Percentiles rank a stretch among this genome's conserved stretches.
These are phyloP conservation scores for Arachnomyces sp. DNA, from an alignment of 2,329 filamentous ascomycete species.

Conservation along the genomic window DNA sequence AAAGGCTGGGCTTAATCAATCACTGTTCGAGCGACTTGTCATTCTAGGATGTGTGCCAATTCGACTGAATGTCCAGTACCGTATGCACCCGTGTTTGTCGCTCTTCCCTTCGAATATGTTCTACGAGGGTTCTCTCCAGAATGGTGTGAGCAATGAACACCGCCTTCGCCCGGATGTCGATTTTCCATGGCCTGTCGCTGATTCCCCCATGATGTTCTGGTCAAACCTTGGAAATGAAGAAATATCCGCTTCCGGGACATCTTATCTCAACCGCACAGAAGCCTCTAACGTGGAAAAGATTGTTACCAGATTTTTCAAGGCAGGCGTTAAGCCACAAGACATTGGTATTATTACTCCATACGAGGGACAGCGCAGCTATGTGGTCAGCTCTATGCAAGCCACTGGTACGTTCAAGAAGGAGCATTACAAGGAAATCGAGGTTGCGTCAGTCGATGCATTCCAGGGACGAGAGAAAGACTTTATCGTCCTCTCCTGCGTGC, in stretches of 20 bases:
- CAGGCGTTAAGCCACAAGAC: conserved; percentile 83
- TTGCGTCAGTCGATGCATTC: conserved; percentile 96
- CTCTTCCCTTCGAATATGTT: conserved; percentile 99
- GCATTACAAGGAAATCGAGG: conserved; percentile 96
- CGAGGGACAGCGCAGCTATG: conserved; percentile 95
- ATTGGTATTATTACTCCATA: conserved; percentile 99
- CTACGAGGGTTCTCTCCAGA: conserved; percentile 94
- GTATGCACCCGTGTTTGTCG: conserved; percentile 96
- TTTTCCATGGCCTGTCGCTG: conserved; percentile 91
- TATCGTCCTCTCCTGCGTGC: conserved; percentile 93
- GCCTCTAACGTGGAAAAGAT: conserved; percentile 98
- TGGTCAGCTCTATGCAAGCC: conserved; percentile 98
- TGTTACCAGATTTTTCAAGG: conserved; percentile 97
- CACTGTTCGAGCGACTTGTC: conserved; percentile 93
- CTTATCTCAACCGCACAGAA: conserved; percentile 95
- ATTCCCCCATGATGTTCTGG: conserved; percentile 99
- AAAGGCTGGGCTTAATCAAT: conserved; percentile 94
- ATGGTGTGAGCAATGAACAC: conserved; percentile 85
- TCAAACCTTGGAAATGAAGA: conserved; percentile 96
- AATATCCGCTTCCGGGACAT: conserved; percentile 94
- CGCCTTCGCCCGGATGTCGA: conserved; percentile 88
- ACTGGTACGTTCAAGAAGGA: conserved; percentile 98
- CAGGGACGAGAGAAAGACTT: conserved; percentile 99
- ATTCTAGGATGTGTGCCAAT: conserved; percentile 86
- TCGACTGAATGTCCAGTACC: conserved; percentile 92